phyloP scores from a whole-genome alignment of 192 early-diverging fungal species.

The Pecoramyces ruminantium region DNA sequence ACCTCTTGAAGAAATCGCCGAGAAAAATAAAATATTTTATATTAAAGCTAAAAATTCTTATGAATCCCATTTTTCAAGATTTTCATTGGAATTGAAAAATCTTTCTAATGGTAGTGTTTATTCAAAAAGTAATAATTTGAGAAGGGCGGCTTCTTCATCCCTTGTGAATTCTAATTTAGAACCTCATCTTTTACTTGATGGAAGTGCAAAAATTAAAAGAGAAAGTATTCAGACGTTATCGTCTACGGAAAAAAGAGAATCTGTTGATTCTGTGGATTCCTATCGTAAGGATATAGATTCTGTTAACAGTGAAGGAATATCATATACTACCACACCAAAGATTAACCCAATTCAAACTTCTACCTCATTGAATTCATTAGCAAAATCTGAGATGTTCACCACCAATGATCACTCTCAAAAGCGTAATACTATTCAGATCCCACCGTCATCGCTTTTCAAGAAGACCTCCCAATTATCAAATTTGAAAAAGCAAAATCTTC shows the following conservation, averaged over 20 bases:
- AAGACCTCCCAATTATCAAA: too few relatives aligned
- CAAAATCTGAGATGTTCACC: too few relatives aligned
- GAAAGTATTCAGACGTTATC: not conserved
- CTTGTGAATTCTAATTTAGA: not conserved
- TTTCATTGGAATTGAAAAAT: not conserved
- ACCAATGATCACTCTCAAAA: not conserved
- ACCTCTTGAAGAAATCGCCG: not conserved
- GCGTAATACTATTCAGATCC: too few relatives aligned
- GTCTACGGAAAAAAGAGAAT: not conserved
- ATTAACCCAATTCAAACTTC: not conserved
- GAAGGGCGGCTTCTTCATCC: not conserved
- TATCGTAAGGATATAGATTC: not conserved
- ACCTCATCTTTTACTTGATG: not conserved
- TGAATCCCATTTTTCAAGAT: not conserved
- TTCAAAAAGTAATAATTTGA: not conserved
- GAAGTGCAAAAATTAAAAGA: not conserved
- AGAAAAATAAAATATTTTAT: not conserved
- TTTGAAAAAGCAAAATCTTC: not conserved
- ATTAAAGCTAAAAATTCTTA: not conserved
- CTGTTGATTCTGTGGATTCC: not conserved
- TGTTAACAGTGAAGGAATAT: not conserved
- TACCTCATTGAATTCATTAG: not conserved
- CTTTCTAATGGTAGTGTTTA: not conserved
- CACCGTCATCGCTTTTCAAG: too few relatives aligned
- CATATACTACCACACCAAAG: not conserved